Evolutionary conservation across 2,329 filamentous ascomycete genomes (phyloP), one percentile per base, ranked within the genome.

Genomic region (Fusarium neocosmosporiellum): DNA sequence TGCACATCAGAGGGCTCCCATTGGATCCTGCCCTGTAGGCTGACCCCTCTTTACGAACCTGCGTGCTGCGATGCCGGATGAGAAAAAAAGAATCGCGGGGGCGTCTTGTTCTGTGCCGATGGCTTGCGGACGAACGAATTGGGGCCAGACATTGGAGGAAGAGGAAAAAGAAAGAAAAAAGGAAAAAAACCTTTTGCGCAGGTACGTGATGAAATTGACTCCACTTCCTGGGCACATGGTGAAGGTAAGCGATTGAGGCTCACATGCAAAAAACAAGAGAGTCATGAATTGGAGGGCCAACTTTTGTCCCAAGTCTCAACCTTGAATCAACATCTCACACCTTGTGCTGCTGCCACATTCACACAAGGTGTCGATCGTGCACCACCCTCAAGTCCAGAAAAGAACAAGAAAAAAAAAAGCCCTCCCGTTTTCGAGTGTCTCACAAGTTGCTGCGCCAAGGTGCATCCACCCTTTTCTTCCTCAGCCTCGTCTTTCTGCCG

Each of bases 251-350:
- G 39, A 66, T 24, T 50, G 31, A 57, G 41, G 43, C 41, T 73
- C 70, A 72, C 66, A 72, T 72, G 66, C 53, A 63, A 70, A 71
- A 43, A 59, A 24, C 11, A 27, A 50, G 27, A 57, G 29, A 60
- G 13, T 18, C 13, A 9, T 55, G 59, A 50, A 54, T 16, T 27
- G 39, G 59, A 66, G 27, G 33, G 31, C 14, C 13, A 41, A 34
- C 50, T 70, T 55, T 46, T 7, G 36, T 7, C 34, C 33, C 48
- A 63, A 68, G 46, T 31, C 46, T 50, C 46, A 50, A 50, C 46
- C 46, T 24, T 36, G 33, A 57, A 57, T 57, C 53, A 37, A 36
- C 53, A 57, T 57, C 53, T 37, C 31, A 24, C 53, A 57, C 33
- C 65, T 22, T 27, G 63, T 54, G 18, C 11, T 46, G 18, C n/a